A percentile compares a stretch with the other conserved stretches of the same genome.
Evolutionary conservation across 352 stramenopile genomes (phyloP).

Genomic region (Pythium phragmiticola): DNA sequence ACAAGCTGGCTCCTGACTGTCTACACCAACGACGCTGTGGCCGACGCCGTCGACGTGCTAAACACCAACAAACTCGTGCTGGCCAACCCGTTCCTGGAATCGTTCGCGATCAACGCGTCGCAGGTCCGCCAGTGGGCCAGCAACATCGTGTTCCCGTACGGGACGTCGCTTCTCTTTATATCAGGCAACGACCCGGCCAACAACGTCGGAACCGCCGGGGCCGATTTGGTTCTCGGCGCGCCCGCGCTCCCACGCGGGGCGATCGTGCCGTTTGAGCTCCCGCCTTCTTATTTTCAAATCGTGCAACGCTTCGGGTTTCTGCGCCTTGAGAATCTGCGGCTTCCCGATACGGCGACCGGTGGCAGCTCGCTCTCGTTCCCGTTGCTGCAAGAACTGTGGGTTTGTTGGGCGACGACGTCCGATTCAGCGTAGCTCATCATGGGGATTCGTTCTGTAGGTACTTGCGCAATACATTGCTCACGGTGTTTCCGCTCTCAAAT

Average conservation of each 20-base stretch:
- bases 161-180: neutral
- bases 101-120: constrained; percentile 12
- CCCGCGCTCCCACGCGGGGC: no score
- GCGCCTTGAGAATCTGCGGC: constrained; percentile 9
- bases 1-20: constrained; percentile 11
- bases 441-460: neutral
- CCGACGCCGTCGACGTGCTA: constrained; percentile 11
- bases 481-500: constrained; percentile 4
- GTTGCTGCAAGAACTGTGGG: neutral
- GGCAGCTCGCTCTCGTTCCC: neutral
- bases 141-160: neutral
- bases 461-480: constrained; percentile 18
- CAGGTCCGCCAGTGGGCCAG: constrained; percentile 5
- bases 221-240: no score
- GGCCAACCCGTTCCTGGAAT: neutral
- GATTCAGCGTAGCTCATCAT: no score
- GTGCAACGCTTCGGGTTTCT: no score
- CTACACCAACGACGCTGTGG: neutral
- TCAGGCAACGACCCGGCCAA: constrained; percentile 20
- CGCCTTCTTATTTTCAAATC: no score
- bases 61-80: neutral
- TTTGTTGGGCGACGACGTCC: no score
- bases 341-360: neutral
- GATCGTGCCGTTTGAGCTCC: neutral
- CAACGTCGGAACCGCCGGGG: neutral